phyloP scores from a whole-genome alignment of 1,139 yeast genomes.

The Sugiyamaella japonica region DNA sequence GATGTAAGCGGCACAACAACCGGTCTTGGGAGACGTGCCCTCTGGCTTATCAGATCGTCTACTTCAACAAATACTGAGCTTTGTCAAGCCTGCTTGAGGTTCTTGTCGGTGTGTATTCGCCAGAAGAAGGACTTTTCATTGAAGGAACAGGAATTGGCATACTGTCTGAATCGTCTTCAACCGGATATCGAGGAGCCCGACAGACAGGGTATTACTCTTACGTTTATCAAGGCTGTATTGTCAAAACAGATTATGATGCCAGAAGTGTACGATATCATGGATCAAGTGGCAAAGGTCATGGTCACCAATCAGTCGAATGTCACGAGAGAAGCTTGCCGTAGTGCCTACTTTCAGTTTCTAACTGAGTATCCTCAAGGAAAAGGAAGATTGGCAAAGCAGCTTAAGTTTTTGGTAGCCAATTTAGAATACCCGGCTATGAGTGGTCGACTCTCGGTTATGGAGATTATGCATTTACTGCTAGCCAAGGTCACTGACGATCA shows the following conservation, averaged over 20 bases:
- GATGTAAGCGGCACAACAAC: conserved; percentile 49
- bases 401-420: conserved; percentile 79
- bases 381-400: conserved; percentile 79
- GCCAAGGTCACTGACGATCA: conserved; percentile 65
- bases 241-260: conserved; percentile 75
- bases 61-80: conserved; percentile 78
- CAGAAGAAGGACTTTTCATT: conserved; percentile 64
- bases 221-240: conserved; percentile 74
- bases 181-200: conserved; percentile 93
- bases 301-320: conserved; percentile 83
- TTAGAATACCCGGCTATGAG: conserved; percentile 80
- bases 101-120: conserved; percentile 69
- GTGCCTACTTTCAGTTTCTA: conserved; percentile 79
- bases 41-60: conserved; percentile 68
- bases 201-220: conserved; percentile 84
- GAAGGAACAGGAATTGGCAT: conserved; percentile 73
- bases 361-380: conserved; percentile 95
- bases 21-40: conserved; percentile 47
- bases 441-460: conserved; percentile 92
- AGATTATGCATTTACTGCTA: conserved; percentile 69
- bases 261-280: conserved; percentile 89
- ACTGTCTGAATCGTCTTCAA: conserved; percentile 68
- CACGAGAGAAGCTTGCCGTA: conserved; percentile 82
- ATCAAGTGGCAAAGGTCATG: conserved; percentile 78
- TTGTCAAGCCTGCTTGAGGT: conserved; percentile 79